phyloP scores from a whole-genome alignment of 345 rosid genomes.

The Eucalyptus camaldulensis region DNA sequence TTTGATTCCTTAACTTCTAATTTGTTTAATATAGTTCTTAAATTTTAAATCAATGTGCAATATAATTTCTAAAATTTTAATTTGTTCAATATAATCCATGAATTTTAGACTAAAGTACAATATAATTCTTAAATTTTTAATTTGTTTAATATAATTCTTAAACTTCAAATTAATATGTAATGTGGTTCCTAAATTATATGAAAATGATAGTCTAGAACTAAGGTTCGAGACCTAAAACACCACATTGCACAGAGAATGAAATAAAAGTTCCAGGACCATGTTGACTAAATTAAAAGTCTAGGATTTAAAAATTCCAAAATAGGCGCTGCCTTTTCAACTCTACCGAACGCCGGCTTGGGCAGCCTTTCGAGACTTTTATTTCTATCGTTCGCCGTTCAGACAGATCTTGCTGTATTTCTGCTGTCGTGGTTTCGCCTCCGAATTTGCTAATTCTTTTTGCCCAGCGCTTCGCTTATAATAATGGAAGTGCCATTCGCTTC shows the following conservation, averaged over 20 bases:
- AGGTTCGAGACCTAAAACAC: too few species aligned
- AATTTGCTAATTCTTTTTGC: neutral
- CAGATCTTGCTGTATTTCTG: neutral
- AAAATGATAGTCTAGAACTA: too few species aligned
- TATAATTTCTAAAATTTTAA: too few species aligned
- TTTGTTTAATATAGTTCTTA: too few species aligned
- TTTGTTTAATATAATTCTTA: too few species aligned
- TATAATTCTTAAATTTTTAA: too few species aligned
- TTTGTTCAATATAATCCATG: accelerated
- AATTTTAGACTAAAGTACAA: too few species aligned
- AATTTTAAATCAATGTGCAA: too few species aligned
- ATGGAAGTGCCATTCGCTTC: neutral
- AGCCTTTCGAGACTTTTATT: neutral
- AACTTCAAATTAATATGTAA: too few species aligned
- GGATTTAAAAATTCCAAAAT: neutral
- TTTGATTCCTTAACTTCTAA: too few species aligned
- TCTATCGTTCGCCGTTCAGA: neutral
- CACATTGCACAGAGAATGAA: accelerated
- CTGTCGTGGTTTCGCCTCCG: neutral
- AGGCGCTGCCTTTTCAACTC: neutral
- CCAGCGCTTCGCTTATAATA: neutral
- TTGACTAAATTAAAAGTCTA: too few species aligned
- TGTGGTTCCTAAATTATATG: accelerated
- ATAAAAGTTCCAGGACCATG: accelerated
- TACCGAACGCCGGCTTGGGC: neutral